phyloP scores from a whole-genome alignment of 2,329 filamentous ascomycete genomes.

The Bertia moriformis region DNA sequence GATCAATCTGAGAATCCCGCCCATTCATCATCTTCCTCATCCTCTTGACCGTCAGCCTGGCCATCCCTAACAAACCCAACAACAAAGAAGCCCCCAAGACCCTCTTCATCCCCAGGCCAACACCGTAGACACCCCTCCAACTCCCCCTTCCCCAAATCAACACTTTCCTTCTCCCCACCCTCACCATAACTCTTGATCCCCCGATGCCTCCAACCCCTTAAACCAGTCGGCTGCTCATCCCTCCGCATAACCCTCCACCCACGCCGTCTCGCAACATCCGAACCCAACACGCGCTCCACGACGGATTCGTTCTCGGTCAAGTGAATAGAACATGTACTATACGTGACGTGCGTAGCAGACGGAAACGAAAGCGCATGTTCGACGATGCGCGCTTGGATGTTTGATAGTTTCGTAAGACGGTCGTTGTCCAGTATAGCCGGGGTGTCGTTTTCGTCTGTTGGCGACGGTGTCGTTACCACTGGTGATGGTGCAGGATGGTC shows the following conservation, averaged over 20 bases:
- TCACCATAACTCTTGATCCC: conserved; percentile 16
- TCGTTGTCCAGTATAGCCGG: conserved; percentile 9
- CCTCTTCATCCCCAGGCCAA: conserved; percentile 38
- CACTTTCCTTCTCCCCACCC: background rate
- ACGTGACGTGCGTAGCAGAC: conserved; percentile 35
- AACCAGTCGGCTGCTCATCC: conserved; percentile 36
- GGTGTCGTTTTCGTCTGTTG: background rate
- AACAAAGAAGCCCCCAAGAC: conserved; percentile 53
- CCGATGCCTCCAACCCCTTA: conserved; percentile 32
- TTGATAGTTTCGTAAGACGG: conserved; percentile 36
- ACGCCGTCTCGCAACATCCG: conserved; percentile 27
- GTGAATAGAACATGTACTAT: conserved; percentile 50
- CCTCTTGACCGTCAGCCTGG: background rate
- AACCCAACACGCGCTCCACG: conserved; percentile 35
- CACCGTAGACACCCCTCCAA: conserved; percentile 41
- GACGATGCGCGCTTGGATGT: conserved; percentile 43
- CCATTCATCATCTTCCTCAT: conserved; percentile 19
- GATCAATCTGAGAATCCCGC: conserved; percentile 17
- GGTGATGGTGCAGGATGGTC: background rate
- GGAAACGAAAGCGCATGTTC: conserved; percentile 45
- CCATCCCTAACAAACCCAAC: conserved; percentile 38
- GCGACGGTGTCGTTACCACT: background rate
- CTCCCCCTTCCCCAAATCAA: conserved; percentile 11
- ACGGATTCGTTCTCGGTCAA: conserved; percentile 47
- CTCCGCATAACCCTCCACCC: conserved; percentile 40